Evolutionary conservation across 768 basidiomycete genomes (phyloP).

Genomic region (Mrakia gelida): DNA sequence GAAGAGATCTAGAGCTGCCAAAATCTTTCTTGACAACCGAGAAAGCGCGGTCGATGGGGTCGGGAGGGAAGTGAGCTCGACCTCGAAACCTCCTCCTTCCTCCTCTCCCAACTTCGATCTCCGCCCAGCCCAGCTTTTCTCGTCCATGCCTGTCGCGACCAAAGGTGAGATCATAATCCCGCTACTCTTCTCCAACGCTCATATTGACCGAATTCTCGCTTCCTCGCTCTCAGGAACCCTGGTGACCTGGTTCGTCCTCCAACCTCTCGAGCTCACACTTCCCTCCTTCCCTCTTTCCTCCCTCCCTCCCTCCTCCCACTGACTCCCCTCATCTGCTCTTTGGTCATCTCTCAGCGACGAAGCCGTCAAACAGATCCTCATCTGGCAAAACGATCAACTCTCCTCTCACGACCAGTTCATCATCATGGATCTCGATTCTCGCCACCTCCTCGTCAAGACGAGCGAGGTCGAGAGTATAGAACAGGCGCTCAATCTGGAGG

Average conservation of each 20-base stretch:
- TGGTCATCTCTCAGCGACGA: not conserved
- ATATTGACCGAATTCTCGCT: not conserved
- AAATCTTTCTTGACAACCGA: too few relatives aligned
- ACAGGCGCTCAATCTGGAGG: conserved; percentile 20
- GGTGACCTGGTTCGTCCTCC: conserved; percentile 20
- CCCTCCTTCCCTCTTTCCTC: not conserved
- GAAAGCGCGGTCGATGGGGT: too few relatives aligned
- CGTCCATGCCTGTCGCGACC: not conserved
- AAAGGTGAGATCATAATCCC: not conserved
- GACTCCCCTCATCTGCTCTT: not conserved
- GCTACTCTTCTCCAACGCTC: not conserved
- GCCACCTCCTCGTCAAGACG: conserved; percentile 32
- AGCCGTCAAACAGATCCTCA: conserved; percentile 30
- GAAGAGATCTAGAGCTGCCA: too few relatives aligned
- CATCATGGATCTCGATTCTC: conserved; percentile 29
- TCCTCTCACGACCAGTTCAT: conserved; percentile 27
- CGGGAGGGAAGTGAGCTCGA: too few relatives aligned
- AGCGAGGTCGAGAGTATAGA: conserved; percentile 18
- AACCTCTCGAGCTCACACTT: not conserved
- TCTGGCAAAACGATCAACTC: conserved; percentile 27
- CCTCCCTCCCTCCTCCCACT: not conserved
- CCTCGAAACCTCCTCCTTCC: too few relatives aligned
- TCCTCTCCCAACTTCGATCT: too few relatives aligned
- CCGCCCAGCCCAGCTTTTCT: not conserved
- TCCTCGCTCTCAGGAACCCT: conserved; percentile 14